Base-by-base conservation (phyloP, 768 basidiomycete genomes). In the Lactarius tabidus region DNA sequence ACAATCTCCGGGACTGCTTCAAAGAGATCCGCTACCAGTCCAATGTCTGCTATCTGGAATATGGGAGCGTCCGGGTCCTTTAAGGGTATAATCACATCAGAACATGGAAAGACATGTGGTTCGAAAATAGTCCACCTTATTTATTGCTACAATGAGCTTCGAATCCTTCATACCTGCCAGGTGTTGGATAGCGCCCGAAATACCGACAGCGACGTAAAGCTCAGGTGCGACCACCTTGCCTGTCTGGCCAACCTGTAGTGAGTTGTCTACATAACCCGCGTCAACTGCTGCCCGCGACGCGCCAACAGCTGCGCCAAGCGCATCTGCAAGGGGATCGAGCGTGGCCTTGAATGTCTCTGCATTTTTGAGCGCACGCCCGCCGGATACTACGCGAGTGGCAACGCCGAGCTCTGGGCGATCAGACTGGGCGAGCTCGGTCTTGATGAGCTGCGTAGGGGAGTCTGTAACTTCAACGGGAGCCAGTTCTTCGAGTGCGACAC, bases 101-200 rank as follows among this genome's bases (percentile, higher is more conserved):
- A 14, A 56, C 51, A 2, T 26, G 1, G 23, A 9, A 51, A 31
- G 54, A 28, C 23, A 63, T 38, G 3, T 26, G 3, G 28, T 63
- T 33, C 29, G 43, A 64, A 55, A 14, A 33, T 12, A 23, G 68
- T 79, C 59, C 67, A 87, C 95, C 85, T 99, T 99, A 81, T 99
- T 99, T 67, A 99, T 84, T 5, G 97, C 97, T 36, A 97, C 96
- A 67, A 99, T 99, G 68, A 98, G 81, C 79, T 98, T 99, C 14
- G 93, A 95, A 72, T 98, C 97, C 75, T 99, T 99, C 97, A 98
- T 99, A 10, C 97, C 97, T 26, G 97, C 97, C 61, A 98, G 80
- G 79, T 99, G 97, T 78, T 99, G 97, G 71, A 98, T 99, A 17
- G 97, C 97, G 20, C 97, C 97, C 10, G 95, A 97, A 71, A 99